Evolutionary conservation across 306 rosid genomes (phyloP), one percentile per base, ranked within the genome.

Genomic region (Senna tora): DNA sequence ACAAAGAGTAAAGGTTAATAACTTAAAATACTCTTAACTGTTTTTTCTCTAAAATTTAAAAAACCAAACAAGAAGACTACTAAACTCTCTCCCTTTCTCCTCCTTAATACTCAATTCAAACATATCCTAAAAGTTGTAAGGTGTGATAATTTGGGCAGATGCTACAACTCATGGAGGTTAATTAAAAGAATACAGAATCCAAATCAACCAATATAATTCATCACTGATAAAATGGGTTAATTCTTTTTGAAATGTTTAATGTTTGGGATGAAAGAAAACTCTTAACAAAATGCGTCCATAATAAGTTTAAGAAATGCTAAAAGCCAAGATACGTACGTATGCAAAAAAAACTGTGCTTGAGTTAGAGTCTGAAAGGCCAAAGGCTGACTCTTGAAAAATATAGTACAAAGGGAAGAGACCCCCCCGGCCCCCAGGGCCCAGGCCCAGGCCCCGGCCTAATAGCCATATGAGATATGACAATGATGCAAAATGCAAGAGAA

Each of bases 401-500:
- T 15, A 33, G 62, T n/a, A 34, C 39, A 36, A 36, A 58, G 65
- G 21, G 22, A 58, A 57, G 39, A 9, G 46, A n/a, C 3, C 20
- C 53, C 20, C 19, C 2, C 7, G 12, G 4, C 14, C 72, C 30
- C 67, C 32, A 25, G 41, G 19, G 65, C 55, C 36, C 46, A 71
- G 34, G 73, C 20, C 19, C 2, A 0, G 12, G 4, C 14, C 72
- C 30, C 67, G 19, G 65, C 55, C 36, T 25, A 38, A 62, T 46
- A 52, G 14, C 64, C 75, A 67, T 52, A 32, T 71, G 30, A 25
- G 1, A 25, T 25, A 25, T 28, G 14, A 65, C 60, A 30, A 51
- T 42, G 45, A 67, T 19, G 49, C 81, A 77, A 12, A 11, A 59
- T 67, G 75, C 61, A 67, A 46, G 63, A 65, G 61, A 55, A 75